Conservation (phyloP, 345 rosid genomes). For the Aurinia saxatilis region DNA sequence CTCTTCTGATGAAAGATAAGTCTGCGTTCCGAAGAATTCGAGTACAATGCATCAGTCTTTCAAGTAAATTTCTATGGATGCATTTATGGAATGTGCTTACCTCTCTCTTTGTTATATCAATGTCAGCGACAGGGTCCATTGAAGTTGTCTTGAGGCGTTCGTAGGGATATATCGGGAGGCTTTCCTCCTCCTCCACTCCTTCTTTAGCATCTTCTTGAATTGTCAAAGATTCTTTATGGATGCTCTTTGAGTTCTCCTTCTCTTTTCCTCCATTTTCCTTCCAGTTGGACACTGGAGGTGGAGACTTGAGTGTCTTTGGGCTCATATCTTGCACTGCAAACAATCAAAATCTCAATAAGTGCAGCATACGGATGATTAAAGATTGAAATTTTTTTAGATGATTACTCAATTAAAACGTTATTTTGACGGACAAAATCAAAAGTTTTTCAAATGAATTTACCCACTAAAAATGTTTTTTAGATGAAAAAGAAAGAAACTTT, state of each 20-base stretch:
- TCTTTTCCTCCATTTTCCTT: slow-evolving; percentile 11
- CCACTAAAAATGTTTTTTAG: too few relatives aligned
- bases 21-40: slow-evolving; percentile 26
- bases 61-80: not conserved
- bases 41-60: not conserved
- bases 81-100: slow-evolving; percentile 27
- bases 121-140: slow-evolving; percentile 59
- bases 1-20: slow-evolving; percentile 77
- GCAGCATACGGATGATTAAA: not conserved
- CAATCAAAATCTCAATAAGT: not conserved
- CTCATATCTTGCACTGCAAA: slow-evolving; percentile 29
- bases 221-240: slow-evolving; percentile 64
- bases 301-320: slow-evolving; percentile 40
- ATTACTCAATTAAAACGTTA: too few relatives aligned
- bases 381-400: not conserved
- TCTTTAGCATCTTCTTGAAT: slow-evolving; percentile 88
- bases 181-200: slow-evolving; percentile 89
- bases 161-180: slow-evolving; percentile 61
- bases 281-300: slow-evolving; percentile 34
- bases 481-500: not conserved
- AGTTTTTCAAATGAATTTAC: too few relatives aligned
- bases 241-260: slow-evolving; percentile 53
- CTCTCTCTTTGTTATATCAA: slow-evolving; percentile 95
- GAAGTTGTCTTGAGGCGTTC: slow-evolving; percentile 74
- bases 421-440: too few relatives aligned